Evolutionary conservation across 805 yeast genomes (phyloP).

Genomic region (Ogataea corticis): DNA sequence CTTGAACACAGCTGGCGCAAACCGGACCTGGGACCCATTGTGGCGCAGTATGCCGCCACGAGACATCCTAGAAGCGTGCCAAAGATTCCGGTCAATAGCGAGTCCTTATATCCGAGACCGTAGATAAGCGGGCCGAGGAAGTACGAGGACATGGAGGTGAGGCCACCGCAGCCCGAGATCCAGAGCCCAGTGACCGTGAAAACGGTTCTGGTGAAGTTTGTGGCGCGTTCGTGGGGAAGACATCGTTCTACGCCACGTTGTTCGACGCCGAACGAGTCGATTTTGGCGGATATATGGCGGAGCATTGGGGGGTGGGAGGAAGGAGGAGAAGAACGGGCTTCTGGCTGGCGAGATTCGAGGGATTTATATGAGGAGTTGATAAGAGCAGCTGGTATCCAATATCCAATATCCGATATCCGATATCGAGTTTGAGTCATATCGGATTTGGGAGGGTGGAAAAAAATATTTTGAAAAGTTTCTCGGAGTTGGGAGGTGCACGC

Average conservation of each 20-base stretch:
- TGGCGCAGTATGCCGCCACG: slow-evolving; percentile 79
- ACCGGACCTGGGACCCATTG: slow-evolving; percentile 90
- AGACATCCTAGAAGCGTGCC: slow-evolving; percentile 70
- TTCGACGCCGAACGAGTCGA: slow-evolving; percentile 68
- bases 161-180: slow-evolving; percentile 83
- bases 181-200: slow-evolving; percentile 68
- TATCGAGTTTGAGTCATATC: no score
- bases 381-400: no score
- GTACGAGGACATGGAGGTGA: slow-evolving; percentile 87
- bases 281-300: slow-evolving; percentile 27
- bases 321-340: no score
- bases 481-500: no score
- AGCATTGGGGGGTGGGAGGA: slow-evolving; percentile 12
- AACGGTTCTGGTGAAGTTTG: slow-evolving; percentile 15
- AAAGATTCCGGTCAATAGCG: slow-evolving; percentile 59
- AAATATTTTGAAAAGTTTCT: no score
- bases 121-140: slow-evolving; percentile 73
- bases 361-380: no score
- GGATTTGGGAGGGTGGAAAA: background rate
- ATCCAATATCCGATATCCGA: no score
- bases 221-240: slow-evolving; percentile 53
- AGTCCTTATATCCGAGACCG: slow-evolving; percentile 65
- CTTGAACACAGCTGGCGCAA: slow-evolving; percentile 86
- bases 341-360: no score
- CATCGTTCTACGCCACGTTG: slow-evolving; percentile 78